Evolutionary conservation across 352 stramenopile genomes (phyloP), one percentile per base, ranked within the genome.

Genomic region (Aphanomyces euteiches): DNA sequence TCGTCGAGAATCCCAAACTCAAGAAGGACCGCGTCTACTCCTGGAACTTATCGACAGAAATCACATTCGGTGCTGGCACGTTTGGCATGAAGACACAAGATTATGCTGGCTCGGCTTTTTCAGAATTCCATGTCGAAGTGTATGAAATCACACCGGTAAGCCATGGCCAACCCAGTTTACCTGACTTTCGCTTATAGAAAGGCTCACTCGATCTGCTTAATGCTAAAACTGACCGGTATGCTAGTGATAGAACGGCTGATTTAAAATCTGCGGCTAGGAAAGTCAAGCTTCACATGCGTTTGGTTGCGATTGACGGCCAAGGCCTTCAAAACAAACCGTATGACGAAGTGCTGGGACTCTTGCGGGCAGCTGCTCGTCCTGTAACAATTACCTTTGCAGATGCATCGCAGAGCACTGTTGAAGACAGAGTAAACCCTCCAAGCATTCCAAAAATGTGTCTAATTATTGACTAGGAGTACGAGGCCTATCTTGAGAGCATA

Each of bases 61-160:
- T 61, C 15, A 37, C 17, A n/a, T 61, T 61, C n/a, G 17, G 54
- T 3, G 6, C 17, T 39, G 28, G 17, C 7, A 7, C 28, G 54
- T 61, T 41, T 61, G 54, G 54, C 19, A 61, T 61, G 54, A 61
- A 61, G n/a, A 61, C 54, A 10, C 54, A 61, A 61, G 54, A 61
- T 19, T 61, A 61, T 37, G n/a, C 13, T 28, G 54, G 54, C 54
- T 41, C n/a, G n/a, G 54, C n/a, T 37, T 61, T 61, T 37, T 10
- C 54, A 39, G 54, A 61, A 17, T 61, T 61, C 21, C 54, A 61
- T 13, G 54, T 61, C 54, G 54, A 61, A 61, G 19, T 61, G 5
- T 39, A 61, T 17, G 54, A 37, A 37, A 61, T 61, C 54, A 19
- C 54, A 7, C n/a, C 54, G 7, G 54, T 61, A 61, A 19, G 54